These are phyloP conservation scores for Punica granatum DNA, from an alignment of 345 rosid species.

Conservation along the genomic window DNA sequence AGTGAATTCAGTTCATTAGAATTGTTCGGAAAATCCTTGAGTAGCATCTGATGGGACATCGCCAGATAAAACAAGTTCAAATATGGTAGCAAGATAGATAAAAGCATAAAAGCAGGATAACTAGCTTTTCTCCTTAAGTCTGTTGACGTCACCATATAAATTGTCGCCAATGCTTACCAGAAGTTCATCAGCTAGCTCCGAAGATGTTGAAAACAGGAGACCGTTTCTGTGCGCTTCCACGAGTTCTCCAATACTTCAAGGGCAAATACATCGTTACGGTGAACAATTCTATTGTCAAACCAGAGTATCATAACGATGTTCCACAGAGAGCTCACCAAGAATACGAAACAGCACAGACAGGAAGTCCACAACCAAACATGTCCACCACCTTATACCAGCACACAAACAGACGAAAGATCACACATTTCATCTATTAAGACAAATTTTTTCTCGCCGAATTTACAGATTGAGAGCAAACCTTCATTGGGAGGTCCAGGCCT, in stretches of 20 bases:
- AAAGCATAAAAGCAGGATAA: not conserved
- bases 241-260: slow-evolving; percentile 74
- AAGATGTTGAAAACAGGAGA: slow-evolving; percentile 89
- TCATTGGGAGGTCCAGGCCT: slow-evolving; percentile 96
- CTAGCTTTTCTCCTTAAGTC: slow-evolving; percentile 26
- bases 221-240: slow-evolving; percentile 77
- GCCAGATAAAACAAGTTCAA: not conserved
- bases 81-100: not conserved
- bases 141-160: slow-evolving; percentile 9
- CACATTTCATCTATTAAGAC: not conserved
- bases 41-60: slow-evolving; percentile 47
- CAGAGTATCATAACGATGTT: not conserved
- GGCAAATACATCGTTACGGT: slow-evolving; percentile 2
- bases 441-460: not conserved
- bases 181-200: slow-evolving; percentile 82
- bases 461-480: slow-evolving; percentile 29
- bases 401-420: not conserved
- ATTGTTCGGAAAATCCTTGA: slow-evolving; percentile 71
- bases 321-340: slow-evolving; percentile 46
- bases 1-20: slow-evolving; percentile 50
- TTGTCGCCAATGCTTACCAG: slow-evolving; percentile 34
- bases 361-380: slow-evolving; percentile 97
- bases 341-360: slow-evolving; percentile 93
- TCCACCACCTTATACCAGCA: slow-evolving; percentile 67
- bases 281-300: not conserved